A percentile compares a stretch with the other conserved stretches of the same genome.
These are phyloP conservation scores for Simmondsia chinensis DNA, from an alignment of 148 eudicot species.

Conservation along the genomic window DNA sequence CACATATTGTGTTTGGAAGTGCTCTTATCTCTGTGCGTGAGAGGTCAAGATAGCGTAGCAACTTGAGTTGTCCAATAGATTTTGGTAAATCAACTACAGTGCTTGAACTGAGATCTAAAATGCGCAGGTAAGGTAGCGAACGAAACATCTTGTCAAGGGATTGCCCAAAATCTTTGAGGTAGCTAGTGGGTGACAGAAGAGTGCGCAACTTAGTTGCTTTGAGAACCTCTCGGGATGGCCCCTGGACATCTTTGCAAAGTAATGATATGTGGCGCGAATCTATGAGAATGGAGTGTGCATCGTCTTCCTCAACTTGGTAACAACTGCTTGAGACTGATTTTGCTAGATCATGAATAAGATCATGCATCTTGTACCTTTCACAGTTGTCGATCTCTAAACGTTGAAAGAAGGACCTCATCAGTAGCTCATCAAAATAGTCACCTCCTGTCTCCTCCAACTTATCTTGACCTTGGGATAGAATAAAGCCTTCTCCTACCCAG, in stretches of 20 bases:
- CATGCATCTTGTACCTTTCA: constrained; percentile 22
- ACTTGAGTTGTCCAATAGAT: constrained; percentile 19
- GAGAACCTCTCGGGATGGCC: constrained; percentile 7
- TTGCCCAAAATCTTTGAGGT: constrained; percentile 12
- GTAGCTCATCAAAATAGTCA: constrained; percentile 13
- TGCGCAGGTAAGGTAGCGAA: constrained; percentile 14
- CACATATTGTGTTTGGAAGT: constrained; percentile 25
- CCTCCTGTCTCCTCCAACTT: constrained; percentile 9
- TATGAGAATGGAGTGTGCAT: not conserved
- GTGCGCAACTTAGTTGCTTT: constrained; percentile 15
- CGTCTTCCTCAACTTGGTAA: constrained; percentile 8
- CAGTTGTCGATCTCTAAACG: constrained; percentile 7
- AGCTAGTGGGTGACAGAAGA: constrained; percentile 7
- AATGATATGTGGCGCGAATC: constrained; percentile 8
- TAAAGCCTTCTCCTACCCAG: constrained; percentile 16
- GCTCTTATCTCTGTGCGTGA: constrained; percentile 17
- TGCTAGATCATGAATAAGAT: constrained; percentile 24
- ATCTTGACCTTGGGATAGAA: constrained; percentile 1
- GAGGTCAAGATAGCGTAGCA: constrained; percentile 21
- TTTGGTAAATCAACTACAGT: constrained; percentile 15
- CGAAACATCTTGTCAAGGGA: constrained; percentile 15
- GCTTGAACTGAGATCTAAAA: constrained; percentile 25
- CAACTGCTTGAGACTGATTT: constrained; percentile 14
- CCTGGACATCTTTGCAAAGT: constrained; percentile 11
- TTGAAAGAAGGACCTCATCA: constrained; percentile 21